phyloP scores from a whole-genome alignment of 75 land plant genomes.

The Pinus albicaulis region DNA sequence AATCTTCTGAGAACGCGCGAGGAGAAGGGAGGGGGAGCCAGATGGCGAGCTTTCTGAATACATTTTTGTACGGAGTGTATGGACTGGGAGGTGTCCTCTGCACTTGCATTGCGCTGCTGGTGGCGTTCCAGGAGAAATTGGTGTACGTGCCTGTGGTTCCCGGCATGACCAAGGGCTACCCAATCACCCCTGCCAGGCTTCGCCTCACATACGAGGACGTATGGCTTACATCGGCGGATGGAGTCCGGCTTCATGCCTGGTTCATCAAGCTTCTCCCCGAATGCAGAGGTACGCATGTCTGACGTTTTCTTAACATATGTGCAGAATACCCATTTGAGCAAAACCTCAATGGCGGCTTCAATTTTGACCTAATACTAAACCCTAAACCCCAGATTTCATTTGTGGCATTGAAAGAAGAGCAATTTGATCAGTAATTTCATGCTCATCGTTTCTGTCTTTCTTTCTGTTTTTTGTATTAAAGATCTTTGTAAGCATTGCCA shows the following conservation, averaged over 20 bases:
- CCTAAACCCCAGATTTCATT: background rate
- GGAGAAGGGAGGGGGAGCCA: background rate
- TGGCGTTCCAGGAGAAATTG: slow-evolving; percentile 89
- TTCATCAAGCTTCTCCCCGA: slow-evolving; percentile 77
- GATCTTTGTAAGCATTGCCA: no score
- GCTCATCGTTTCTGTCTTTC: no score
- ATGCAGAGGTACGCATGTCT: slow-evolving; percentile 41
- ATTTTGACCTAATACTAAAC: background rate
- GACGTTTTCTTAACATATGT: background rate
- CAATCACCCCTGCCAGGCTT: slow-evolving; percentile 84
- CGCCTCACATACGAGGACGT: slow-evolving; percentile 87
- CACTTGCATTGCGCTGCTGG: slow-evolving; percentile 78
- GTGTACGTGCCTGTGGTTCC: slow-evolving; percentile 99
- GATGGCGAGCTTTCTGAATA: slow-evolving; percentile 75
- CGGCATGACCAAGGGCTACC: slow-evolving; percentile 81
- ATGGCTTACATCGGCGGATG: slow-evolving; percentile 83
- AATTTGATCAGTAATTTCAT: no score
- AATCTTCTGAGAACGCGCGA: no score
- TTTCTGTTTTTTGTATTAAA: no score
- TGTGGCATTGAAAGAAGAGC: background rate
- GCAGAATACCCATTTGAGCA: background rate
- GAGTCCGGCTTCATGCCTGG: slow-evolving; percentile 92
- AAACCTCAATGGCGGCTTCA: background rate
- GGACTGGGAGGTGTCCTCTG: slow-evolving; percentile 87
- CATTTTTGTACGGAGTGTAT: slow-evolving; percentile 43